A percentile compares a stretch with the other conserved stretches of the same genome.
Evolutionary conservation across 495 filamentous ascomycete species (phyloP).

Genomic region (Daldinia childiae): DNA sequence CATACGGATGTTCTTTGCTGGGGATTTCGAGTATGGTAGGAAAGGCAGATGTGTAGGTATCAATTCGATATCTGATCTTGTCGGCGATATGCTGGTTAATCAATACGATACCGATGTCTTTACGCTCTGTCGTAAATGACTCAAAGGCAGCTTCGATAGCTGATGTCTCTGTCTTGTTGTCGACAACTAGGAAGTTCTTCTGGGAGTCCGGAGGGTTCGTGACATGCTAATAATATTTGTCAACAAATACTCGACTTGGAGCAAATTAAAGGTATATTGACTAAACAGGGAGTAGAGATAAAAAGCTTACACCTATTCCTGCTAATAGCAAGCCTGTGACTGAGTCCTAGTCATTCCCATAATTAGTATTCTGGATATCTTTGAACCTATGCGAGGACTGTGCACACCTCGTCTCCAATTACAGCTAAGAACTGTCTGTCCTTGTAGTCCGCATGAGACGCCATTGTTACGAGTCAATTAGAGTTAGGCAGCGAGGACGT

Average conservation of each 20-base stretch:
- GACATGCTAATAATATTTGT: conserved; percentile 46
- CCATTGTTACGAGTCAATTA: conserved; percentile 55
- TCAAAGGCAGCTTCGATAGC: conserved; percentile 93
- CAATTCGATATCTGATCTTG: conserved; percentile 83
- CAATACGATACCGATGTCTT: conserved; percentile 94
- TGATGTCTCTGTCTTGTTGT: conserved; percentile 85
- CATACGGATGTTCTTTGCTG: conserved; percentile 98
- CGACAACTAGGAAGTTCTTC: conserved; percentile 97
- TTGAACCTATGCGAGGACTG: neutral
- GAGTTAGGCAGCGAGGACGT: conserved; percentile 15
- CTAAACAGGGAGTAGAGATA: neutral
- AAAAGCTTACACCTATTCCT: conserved; percentile 83
- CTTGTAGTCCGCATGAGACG: conserved; percentile 73
- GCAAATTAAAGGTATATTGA: neutral
- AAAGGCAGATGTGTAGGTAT: conserved; percentile 78
- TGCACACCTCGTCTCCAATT: conserved; percentile 91
- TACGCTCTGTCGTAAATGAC: conserved; percentile 83
- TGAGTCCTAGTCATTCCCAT: conserved; percentile 71
- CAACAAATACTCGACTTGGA: conserved; percentile 26
- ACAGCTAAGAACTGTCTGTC: conserved; percentile 96
- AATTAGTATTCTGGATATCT: conserved; percentile 37
- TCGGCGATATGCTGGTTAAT: conserved; percentile 99
- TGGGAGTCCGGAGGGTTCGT: conserved; percentile 76
- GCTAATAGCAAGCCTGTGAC: conserved; percentile 94
- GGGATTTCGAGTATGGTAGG: conserved; percentile 90